phyloP scores from a whole-genome alignment of 1,139 yeast genomes.

The Suhomyces maxii region DNA sequence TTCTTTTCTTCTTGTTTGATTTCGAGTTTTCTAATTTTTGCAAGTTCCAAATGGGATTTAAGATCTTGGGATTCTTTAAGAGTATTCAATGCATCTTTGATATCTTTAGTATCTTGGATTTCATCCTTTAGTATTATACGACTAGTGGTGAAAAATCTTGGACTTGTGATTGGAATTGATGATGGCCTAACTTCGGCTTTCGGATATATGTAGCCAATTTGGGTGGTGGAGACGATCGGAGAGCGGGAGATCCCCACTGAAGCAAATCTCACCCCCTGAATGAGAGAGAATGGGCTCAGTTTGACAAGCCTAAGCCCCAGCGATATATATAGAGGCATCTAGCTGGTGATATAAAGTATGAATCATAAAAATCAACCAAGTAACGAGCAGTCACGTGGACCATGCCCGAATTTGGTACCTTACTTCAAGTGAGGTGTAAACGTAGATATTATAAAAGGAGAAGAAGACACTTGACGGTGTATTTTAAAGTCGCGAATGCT shows the following conservation, averaged over 20 bases:
- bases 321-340: slow-evolving; percentile 2
- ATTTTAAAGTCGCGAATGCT: no score
- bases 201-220: neutral
- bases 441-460: no score
- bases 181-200: neutral
- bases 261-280: neutral
- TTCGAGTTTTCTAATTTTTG: slow-evolving; percentile 28
- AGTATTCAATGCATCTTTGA: slow-evolving; percentile 10
- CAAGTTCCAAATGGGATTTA: slow-evolving; percentile 31
- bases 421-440: no score
- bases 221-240: neutral
- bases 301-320: slow-evolving; percentile 5
- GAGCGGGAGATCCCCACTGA: neutral
- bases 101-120: slow-evolving; percentile 1
- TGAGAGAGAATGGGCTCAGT: neutral
- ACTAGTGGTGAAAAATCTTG: slow-evolving; percentile 1
- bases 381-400: slow-evolving; percentile 1
- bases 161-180: neutral
- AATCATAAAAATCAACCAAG: neutral
- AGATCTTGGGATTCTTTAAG: slow-evolving; percentile 24
- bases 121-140: slow-evolving; percentile 1
- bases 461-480: no score
- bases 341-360: neutral
- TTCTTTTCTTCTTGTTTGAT: slow-evolving; percentile 37
- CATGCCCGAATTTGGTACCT: no score